A percentile compares a stretch with the other conserved stretches of the same genome.
Evolutionary conservation across 129 eudicot species (phyloP).

Genomic region (Dittrichia graveolens): DNA sequence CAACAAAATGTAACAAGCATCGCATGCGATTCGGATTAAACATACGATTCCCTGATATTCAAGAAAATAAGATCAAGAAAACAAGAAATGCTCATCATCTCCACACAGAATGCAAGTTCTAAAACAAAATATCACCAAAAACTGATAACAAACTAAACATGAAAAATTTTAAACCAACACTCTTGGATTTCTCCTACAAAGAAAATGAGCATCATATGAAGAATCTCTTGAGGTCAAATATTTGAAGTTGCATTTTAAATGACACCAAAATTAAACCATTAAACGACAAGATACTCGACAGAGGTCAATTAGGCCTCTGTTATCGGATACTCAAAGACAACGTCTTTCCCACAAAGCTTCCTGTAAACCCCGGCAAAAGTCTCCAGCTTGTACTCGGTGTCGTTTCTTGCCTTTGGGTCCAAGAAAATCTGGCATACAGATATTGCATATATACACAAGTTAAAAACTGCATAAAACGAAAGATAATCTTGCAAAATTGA

Average conservation of each 20-base stretch:
- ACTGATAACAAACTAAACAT: conserved; percentile 17
- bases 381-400: conserved; percentile 84
- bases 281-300: conserved; percentile 18
- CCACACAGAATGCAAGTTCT: not conserved
- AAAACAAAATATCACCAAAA: conserved; percentile 10
- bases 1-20: too few relatives aligned
- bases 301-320: conserved; percentile 42
- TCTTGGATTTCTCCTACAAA: conserved; percentile 17
- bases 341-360: conserved; percentile 85
- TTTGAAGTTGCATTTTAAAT: conserved; percentile 15
- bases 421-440: conserved; percentile 48
- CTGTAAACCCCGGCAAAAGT: conserved; percentile 72
- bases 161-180: not conserved
- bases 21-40: not conserved
- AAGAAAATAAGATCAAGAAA: not conserved
- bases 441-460: not conserved
- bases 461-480: not conserved
- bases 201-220: conserved; percentile 26
- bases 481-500: not conserved
- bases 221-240: conserved; percentile 33
- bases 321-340: conserved; percentile 65
- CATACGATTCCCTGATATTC: not conserved
- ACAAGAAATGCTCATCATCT: conserved; percentile 8
- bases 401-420: conserved; percentile 76
- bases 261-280: conserved; percentile 29